A percentile compares a stretch with the other conserved stretches of the same genome.
phyloP scores from a whole-genome alignment of 768 basidiomycete genomes.

The Suillus decipiens region DNA sequence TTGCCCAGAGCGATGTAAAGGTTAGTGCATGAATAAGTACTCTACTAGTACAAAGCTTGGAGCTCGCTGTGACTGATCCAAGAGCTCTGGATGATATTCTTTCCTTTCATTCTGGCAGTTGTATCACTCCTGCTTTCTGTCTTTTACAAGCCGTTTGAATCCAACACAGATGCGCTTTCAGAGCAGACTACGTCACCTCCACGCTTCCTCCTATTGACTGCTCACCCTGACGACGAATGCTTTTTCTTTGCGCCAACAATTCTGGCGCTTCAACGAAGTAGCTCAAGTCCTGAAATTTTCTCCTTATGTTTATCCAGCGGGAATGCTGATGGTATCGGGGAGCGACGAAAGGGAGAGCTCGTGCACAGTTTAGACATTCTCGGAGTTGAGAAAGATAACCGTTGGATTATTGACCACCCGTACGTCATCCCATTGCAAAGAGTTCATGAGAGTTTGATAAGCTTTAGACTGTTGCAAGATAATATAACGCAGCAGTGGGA shows the following conservation, averaged over 20 bases:
- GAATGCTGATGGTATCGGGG: conserved; percentile 77
- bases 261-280: conserved; percentile 44
- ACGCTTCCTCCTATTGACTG: conserved; percentile 71
- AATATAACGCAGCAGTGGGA: conserved; percentile 73
- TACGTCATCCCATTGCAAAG: conserved; percentile 39
- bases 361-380: conserved; percentile 63
- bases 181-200: conserved; percentile 8
- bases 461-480: conserved; percentile 65
- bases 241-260: conserved; percentile 93
- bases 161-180: conserved; percentile 24
- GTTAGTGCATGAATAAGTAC: not conserved
- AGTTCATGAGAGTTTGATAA: conserved; percentile 15
- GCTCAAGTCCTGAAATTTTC: conserved; percentile 39
- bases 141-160: conserved; percentile 28
- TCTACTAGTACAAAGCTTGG: not conserved
- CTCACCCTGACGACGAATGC: conserved; percentile 94
- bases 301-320: conserved; percentile 80
- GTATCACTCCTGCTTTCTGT: conserved; percentile 22
- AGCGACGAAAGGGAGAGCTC: conserved; percentile 59
- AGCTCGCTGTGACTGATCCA: not conserved
- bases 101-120: conserved; percentile 20
- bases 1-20: not conserved
- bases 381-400: conserved; percentile 55
- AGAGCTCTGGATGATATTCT: conserved; percentile 12
- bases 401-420: conserved; percentile 72